Conservation (phyloP, 345 rosid species). For the Excoecaria agallocha region DNA sequence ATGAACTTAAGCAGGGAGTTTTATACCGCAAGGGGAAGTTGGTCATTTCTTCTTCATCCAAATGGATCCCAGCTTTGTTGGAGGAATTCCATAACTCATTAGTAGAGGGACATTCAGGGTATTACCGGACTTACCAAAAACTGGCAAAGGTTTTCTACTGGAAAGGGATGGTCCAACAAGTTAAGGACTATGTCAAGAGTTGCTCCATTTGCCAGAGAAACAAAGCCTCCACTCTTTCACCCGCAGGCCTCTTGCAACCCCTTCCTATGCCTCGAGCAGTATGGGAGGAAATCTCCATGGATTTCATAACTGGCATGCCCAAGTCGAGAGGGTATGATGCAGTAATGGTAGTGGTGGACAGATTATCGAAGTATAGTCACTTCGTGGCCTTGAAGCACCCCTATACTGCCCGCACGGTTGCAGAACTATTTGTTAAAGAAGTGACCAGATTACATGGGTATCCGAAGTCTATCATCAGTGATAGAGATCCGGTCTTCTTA, state of each 20-base stretch:
- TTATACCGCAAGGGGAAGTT: no score
- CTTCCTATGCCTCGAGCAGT: neutral
- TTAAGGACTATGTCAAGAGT: neutral
- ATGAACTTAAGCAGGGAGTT: no score
- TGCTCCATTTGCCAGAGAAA: neutral
- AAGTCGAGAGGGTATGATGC: neutral
- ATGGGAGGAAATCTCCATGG: neutral
- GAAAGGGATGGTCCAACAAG: neutral
- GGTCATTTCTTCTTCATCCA: no score
- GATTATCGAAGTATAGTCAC: neutral
- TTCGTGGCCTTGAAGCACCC: neutral
- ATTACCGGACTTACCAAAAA: no score
- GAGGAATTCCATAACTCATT: no score
- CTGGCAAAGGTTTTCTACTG: no score
- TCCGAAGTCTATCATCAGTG: neutral
- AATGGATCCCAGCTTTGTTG: no score
- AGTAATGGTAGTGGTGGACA: neutral
- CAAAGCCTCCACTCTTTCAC: neutral
- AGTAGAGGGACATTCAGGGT: no score
- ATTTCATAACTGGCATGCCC: neutral
- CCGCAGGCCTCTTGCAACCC: neutral
- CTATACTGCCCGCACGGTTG: accelerated
- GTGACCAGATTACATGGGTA: neutral
- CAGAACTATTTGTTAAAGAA: neutral
- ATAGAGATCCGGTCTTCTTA: neutral